Evolutionary conservation across 2,329 filamentous ascomycete species (phyloP).

Genomic region (Nemania diffusa): DNA sequence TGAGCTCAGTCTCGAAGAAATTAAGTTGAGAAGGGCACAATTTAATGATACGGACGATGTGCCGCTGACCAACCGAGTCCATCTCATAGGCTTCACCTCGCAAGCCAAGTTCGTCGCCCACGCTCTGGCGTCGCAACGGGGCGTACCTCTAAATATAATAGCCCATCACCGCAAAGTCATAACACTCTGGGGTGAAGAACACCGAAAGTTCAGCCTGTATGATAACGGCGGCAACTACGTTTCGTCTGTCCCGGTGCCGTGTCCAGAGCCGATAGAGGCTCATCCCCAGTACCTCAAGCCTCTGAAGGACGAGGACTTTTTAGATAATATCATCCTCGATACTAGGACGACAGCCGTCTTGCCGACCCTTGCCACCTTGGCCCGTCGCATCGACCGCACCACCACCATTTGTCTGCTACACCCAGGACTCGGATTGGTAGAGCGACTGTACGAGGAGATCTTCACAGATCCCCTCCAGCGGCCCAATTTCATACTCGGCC

Average conservation of each 20-base stretch:
- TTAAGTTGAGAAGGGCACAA: not conserved
- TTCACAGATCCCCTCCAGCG: constrained; percentile 73
- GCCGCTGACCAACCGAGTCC: constrained; percentile 55
- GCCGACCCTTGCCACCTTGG: constrained; percentile 38
- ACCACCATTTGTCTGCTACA: constrained; percentile 82
- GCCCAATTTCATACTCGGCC: constrained; percentile 81
- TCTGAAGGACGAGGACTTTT: constrained; percentile 1
- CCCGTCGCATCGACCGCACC: constrained; percentile 57
- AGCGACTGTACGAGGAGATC: constrained; percentile 75
- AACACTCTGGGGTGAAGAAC: constrained; percentile 58
- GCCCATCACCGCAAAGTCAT: constrained; percentile 61
- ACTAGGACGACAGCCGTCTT: constrained; percentile 33
- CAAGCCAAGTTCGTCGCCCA: constrained; percentile 75
- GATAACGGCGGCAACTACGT: constrained; percentile 53
- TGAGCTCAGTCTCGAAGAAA: not conserved
- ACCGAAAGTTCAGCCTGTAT: constrained; percentile 57
- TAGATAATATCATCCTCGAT: constrained; percentile 46
- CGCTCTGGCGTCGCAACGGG: constrained; percentile 66
- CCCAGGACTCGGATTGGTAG: constrained; percentile 85
- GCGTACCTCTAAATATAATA: constrained; percentile 71
- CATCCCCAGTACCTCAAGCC: not conserved
- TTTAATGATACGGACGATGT: not conserved
- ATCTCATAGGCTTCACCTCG: constrained; percentile 71
- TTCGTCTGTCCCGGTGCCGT: constrained; percentile 39
- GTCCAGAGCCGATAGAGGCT: constrained; percentile 40